Evolutionary conservation across 768 basidiomycete species (phyloP).

Genomic region (Neoboletus magnificus): DNA sequence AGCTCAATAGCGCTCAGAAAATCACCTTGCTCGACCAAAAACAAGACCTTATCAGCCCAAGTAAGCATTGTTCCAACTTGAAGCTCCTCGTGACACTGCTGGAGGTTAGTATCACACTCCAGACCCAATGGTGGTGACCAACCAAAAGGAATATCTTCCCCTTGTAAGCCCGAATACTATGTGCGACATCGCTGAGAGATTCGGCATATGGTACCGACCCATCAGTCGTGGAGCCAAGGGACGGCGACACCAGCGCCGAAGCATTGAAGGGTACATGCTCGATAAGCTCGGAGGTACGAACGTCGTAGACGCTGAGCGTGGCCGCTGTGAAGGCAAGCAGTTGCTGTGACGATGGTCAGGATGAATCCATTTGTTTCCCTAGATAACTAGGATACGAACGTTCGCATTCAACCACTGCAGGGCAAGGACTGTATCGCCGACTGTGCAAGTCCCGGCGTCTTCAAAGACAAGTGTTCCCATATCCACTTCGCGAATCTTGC

Average conservation of each 20-base stretch:
- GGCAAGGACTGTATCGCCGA: conserved; percentile 61
- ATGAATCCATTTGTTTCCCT: not conserved
- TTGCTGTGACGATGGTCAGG: conserved; percentile 49
- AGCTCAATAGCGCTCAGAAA: conserved; percentile 90
- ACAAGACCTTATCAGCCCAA: conserved; percentile 92
- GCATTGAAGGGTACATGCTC: conserved; percentile 62
- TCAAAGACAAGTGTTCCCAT: conserved; percentile 65
- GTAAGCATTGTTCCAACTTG: conserved; percentile 83
- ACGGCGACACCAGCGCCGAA: conserved; percentile 52
- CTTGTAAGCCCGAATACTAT: conserved; percentile 79
- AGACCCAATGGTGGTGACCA: conserved; percentile 27
- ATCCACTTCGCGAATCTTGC: conserved; percentile 57
- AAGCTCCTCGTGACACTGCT: conserved; percentile 62
- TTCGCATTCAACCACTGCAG: conserved; percentile 86
- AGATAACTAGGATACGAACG: conserved; percentile 54
- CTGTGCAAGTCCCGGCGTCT: conserved; percentile 55
- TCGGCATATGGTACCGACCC: conserved; percentile 48
- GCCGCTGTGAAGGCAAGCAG: conserved; percentile 55
- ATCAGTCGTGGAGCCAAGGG: conserved; percentile 44
- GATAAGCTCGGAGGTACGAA: conserved; percentile 50
- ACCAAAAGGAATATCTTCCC: conserved; percentile 91
- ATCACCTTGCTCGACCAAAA: conserved; percentile 79
- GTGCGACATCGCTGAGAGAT: conserved; percentile 52
- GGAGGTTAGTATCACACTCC: conserved; percentile 3
- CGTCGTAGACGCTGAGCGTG: conserved; percentile 69